Conservation (phyloP, 1,139 yeast genomes). For the Kurtzmaniella quercitrusa region DNA sequence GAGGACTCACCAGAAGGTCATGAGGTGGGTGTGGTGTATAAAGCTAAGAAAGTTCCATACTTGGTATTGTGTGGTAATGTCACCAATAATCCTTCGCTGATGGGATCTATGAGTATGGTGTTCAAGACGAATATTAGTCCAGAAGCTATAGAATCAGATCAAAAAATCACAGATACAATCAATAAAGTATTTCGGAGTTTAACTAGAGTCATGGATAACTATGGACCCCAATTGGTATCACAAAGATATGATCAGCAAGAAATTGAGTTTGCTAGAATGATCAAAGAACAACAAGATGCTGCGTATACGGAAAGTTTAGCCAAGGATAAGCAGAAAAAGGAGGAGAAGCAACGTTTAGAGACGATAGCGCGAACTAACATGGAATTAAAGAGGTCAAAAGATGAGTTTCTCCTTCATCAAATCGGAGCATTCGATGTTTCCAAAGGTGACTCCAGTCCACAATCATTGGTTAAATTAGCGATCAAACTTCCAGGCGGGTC, state of each 20-base stretch:
- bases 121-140: slow-evolving; percentile 35
- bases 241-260: slow-evolving; percentile 51
- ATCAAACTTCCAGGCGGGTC: slow-evolving; percentile 53
- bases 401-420: slow-evolving; percentile 11
- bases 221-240: slow-evolving; percentile 50
- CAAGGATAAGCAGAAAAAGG: slow-evolving; percentile 38
- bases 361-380: slow-evolving; percentile 12
- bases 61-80: slow-evolving; percentile 47
- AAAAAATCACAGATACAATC: slow-evolving; percentile 16
- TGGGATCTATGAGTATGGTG: slow-evolving; percentile 52
- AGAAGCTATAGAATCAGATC: slow-evolving; percentile 17
- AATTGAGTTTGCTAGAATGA: slow-evolving; percentile 44
- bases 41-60: slow-evolving; percentile 39
- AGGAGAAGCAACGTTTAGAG: slow-evolving; percentile 22
- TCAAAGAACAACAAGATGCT: slow-evolving; percentile 55
- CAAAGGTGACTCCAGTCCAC: slow-evolving; percentile 5
- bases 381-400: slow-evolving; percentile 9
- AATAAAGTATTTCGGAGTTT: slow-evolving; percentile 32
- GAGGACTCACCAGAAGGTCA: slow-evolving; percentile 45
- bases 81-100: slow-evolving; percentile 43
- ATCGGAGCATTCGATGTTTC: slow-evolving; percentile 6
- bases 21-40: slow-evolving; percentile 47
- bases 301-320: slow-evolving; percentile 51
- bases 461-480: slow-evolving; percentile 24
- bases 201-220: slow-evolving; percentile 33